A percentile compares a stretch with the other conserved stretches of the same genome.
phyloP scores from a whole-genome alignment of 192 early-diverging fungal species.

The Linnemannia hyalina region DNA sequence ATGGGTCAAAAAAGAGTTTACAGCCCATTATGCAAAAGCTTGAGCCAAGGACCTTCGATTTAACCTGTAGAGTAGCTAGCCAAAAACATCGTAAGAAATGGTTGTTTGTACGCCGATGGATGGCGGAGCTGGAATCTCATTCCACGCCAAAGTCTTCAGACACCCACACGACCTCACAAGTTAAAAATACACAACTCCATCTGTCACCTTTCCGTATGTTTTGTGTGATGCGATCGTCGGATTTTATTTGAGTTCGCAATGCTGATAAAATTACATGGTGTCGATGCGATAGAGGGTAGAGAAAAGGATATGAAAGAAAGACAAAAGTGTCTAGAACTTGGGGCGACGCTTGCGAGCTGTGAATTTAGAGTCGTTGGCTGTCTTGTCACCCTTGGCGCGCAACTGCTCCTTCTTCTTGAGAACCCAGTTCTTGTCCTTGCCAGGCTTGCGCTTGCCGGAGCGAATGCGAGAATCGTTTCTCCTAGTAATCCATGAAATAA shows the following conservation, averaged over 20 bases:
- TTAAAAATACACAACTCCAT: too few species aligned
- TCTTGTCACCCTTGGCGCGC: conserved; percentile 78
- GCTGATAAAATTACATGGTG: neutral
- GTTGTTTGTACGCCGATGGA: neutral
- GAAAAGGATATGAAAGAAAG: neutral
- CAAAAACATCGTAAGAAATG: too few species aligned
- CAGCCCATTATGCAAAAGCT: too few species aligned
- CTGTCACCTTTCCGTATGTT: neutral
- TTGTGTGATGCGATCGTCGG: conserved; percentile 1
- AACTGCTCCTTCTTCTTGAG: conserved; percentile 91
- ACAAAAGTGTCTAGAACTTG: conserved; percentile 72
- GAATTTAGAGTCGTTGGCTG: conserved; percentile 92
- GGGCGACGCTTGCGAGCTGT: conserved; percentile 93
- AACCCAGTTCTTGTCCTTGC: conserved; percentile 93
- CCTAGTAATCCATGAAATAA: conserved; percentile 12
- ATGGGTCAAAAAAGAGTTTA: too few species aligned
- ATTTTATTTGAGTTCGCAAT: conserved; percentile 14
- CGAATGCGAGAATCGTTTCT: conserved; percentile 53
- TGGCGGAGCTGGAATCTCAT: conserved; percentile 3
- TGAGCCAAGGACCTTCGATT: too few species aligned
- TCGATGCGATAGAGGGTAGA: neutral
- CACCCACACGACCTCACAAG: neutral
- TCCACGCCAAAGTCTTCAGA: neutral
- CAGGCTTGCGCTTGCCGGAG: conserved; percentile 64
- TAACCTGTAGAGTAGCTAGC: too few species aligned